These are phyloP conservation scores for Candida buenavistaensis DNA, from an alignment of 1,139 yeast species.

Conservation along the genomic window DNA sequence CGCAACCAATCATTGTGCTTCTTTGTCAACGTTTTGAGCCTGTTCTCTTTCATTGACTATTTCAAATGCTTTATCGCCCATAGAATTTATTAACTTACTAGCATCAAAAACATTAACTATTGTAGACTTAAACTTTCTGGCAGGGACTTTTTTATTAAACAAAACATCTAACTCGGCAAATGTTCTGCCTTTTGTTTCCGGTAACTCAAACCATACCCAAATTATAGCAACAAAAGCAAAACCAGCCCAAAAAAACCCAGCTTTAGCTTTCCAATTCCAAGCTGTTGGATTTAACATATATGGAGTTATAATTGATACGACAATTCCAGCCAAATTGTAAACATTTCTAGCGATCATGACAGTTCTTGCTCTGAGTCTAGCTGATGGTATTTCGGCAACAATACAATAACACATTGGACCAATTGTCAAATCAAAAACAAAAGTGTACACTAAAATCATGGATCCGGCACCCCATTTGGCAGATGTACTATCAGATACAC, in stretches of 20 bases:
- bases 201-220: slow-evolving; percentile 56
- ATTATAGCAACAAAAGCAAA: slow-evolving; percentile 36
- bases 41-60: too few species aligned
- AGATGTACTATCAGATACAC: slow-evolving; percentile 16
- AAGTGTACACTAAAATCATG: slow-evolving; percentile 46
- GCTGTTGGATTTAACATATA: slow-evolving; percentile 60
- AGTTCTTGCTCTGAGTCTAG: slow-evolving; percentile 55
- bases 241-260: slow-evolving; percentile 60
- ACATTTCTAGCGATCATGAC: slow-evolving; percentile 55
- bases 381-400: slow-evolving; percentile 58
- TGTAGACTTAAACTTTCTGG: slow-evolving; percentile 39
- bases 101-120: slow-evolving; percentile 24
- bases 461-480: slow-evolving; percentile 48
- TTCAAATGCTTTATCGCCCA: too few species aligned
- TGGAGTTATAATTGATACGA: slow-evolving; percentile 49
- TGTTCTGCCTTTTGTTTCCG: slow-evolving; percentile 59
- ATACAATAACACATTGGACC: slow-evolving; percentile 62
- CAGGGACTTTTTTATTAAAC: slow-evolving; percentile 42
- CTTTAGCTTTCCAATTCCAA: slow-evolving; percentile 60
- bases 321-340: slow-evolving; percentile 45
- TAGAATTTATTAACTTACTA: slow-evolving; percentile 32
- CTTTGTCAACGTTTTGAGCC: too few species aligned
- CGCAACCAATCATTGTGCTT: too few species aligned
- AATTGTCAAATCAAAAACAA: slow-evolving; percentile 51
- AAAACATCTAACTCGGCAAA: slow-evolving; percentile 59